phyloP scores from a whole-genome alignment of 2,329 filamentous ascomycete genomes.

The Aspergillus sp. region DNA sequence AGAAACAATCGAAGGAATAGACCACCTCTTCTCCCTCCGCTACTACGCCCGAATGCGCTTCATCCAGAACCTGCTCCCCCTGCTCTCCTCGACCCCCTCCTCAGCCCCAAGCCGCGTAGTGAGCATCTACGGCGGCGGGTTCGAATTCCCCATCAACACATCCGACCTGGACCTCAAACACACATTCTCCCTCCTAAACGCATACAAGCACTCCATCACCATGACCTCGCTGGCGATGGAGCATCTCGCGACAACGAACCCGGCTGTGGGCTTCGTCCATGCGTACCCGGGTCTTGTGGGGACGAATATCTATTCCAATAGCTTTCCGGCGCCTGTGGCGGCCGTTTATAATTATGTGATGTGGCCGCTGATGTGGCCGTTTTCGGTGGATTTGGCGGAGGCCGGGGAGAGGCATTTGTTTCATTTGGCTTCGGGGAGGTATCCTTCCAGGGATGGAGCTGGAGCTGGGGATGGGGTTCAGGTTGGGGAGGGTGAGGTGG shows the following conservation, averaged over 20 bases:
- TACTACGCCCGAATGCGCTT: conserved; percentile 35
- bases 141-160: conserved; percentile 49
- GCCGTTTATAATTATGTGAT: conserved; percentile 8
- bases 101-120: conserved; percentile 52
- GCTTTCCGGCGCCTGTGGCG: conserved; percentile 6
- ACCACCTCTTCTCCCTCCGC: conserved; percentile 23
- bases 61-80: conserved; percentile 30
- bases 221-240: conserved; percentile 54
- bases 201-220: conserved; percentile 43
- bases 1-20: conserved; percentile 31
- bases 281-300: conserved; percentile 50
- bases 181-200: conserved; percentile 24
- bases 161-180: conserved; percentile 43
- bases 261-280: conserved; percentile 51
- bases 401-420: conserved; percentile 17
- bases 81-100: background rate
- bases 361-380: conserved; percentile 12
- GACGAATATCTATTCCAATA: conserved; percentile 37
- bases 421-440: conserved; percentile 10
- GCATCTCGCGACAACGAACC: conserved; percentile 48
- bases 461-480: background rate
- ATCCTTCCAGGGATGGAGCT: conserved; percentile 3
- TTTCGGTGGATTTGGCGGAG: conserved; percentile 9
- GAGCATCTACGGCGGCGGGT: conserved; percentile 52
- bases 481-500: background rate